phyloP scores from a whole-genome alignment of 768 basidiomycete species.

The Serendipita sp. region DNA sequence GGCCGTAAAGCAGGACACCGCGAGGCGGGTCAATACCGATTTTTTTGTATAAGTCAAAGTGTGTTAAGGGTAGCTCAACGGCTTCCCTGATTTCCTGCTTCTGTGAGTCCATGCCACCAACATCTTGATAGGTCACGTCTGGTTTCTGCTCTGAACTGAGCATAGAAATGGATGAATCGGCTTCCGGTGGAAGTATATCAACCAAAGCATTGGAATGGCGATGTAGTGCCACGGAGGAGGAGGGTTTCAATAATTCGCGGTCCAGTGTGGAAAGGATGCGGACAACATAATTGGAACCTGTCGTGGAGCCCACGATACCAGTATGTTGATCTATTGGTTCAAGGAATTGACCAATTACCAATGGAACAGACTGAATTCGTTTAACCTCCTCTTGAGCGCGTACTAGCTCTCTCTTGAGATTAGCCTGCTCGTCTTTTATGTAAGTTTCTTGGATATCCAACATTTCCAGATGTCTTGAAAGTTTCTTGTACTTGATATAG shows the following conservation, averaged over 20 bases:
- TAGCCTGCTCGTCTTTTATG: conserved; percentile 97
- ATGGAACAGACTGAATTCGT: conserved; percentile 94
- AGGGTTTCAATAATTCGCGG: conserved; percentile 91
- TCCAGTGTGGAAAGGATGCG: conserved; percentile 93
- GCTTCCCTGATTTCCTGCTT: conserved; percentile 99
- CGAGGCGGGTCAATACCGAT: conserved; percentile 98
- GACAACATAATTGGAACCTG: conserved; percentile 96
- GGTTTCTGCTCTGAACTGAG: conserved; percentile 88
- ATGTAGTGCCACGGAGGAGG: conserved; percentile 94
- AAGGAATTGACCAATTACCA: conserved; percentile 98
- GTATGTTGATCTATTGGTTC: conserved; percentile 97
- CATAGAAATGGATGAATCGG: conserved; percentile 93
- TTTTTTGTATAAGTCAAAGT: conserved; percentile 97
- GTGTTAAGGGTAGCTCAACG: conserved; percentile 88
- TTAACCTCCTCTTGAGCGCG: conserved; percentile 99
- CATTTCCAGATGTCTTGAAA: conserved; percentile 87
- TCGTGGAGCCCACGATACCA: conserved; percentile 93
- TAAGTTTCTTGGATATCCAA: conserved; percentile 89
- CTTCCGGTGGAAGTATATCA: conserved; percentile 95
- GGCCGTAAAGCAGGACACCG: conserved; percentile 91
- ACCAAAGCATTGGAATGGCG: conserved; percentile 97
- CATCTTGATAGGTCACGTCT: conserved; percentile 82
- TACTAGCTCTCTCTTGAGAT: conserved; percentile 92
- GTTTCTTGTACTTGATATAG: conserved; percentile 94
- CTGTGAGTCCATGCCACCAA: conserved; percentile 93